These are phyloP conservation scores for Sporothrix luriei DNA, from an alignment of 2,329 filamentous ascomycete genomes.

Conservation along the genomic window DNA sequence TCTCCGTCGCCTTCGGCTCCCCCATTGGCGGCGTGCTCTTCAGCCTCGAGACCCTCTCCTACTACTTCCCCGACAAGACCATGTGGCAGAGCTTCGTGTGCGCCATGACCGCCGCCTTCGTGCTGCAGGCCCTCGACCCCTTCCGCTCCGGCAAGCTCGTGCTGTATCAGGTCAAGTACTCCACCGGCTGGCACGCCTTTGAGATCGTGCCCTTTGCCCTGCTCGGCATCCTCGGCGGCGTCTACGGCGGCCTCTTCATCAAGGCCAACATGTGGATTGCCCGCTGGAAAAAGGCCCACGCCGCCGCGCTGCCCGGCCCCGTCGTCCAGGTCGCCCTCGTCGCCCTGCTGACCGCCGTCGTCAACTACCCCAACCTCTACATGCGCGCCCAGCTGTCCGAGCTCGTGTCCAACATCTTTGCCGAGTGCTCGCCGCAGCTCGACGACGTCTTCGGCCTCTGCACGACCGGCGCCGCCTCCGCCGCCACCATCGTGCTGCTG, in stretches of 20 bases:
- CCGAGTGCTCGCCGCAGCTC: conserved; percentile 79
- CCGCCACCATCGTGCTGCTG: conserved; percentile 78
- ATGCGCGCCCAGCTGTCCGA: conserved; percentile 92
- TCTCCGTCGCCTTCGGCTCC: conserved; percentile 91
- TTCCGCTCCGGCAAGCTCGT: conserved; percentile 95
- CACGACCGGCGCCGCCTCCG: conserved; percentile 79
- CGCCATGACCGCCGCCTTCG: conserved; percentile 96
- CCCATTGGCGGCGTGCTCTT: conserved; percentile 94
- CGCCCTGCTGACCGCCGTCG: conserved; percentile 76
- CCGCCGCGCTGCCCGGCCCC: conserved; percentile 67
- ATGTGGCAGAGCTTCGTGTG: conserved; percentile 99
- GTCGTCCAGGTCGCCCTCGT: conserved; percentile 79
- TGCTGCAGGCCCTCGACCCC: conserved; percentile 88
- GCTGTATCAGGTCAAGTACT: conserved; percentile 93
- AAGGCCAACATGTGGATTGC: conserved; percentile 88
- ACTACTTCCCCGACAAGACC: conserved; percentile 98
- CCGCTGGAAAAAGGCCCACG: conserved; percentile 70
- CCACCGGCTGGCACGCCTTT: conserved; percentile 88
- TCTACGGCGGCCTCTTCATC: conserved; percentile 94
- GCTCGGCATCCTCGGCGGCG: conserved; percentile 84
- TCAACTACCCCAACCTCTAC: conserved; percentile 96
- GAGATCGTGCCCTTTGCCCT: conserved; percentile 86
- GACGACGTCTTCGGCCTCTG: conserved; percentile 91
- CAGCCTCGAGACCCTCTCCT: conserved; percentile 94
- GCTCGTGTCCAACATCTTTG: conserved; percentile 87